Evolutionary conservation across 2,329 filamentous ascomycete species (phyloP).

Genomic region (Nemania serpens): DNA sequence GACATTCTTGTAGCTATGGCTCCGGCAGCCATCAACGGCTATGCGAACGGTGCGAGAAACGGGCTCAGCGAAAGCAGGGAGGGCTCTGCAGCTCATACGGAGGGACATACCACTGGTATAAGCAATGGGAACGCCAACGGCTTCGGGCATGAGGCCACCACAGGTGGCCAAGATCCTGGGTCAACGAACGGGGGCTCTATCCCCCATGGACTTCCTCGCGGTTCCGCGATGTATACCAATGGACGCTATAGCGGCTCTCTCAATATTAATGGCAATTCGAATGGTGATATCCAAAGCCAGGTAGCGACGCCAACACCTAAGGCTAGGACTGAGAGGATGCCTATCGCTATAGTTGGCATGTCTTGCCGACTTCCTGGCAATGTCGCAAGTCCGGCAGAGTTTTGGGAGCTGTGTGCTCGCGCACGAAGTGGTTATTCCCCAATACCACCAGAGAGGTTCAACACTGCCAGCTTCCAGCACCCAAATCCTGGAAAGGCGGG

Average conservation of each 20-base stretch:
- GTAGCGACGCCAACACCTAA: constrained; percentile 6
- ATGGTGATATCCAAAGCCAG: constrained; percentile 9
- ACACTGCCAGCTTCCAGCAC: constrained; percentile 43
- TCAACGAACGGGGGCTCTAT: constrained; percentile 20
- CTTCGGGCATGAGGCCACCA: constrained; percentile 19
- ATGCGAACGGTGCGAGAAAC: constrained; percentile 34
- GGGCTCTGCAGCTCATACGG: constrained; percentile 38
- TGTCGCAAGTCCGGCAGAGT: constrained; percentile 43
- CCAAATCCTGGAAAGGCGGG: constrained; percentile 45
- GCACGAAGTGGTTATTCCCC: constrained; percentile 45
- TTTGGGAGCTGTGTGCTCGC: constrained; percentile 46
- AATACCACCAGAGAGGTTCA: constrained; percentile 51
- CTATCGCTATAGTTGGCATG: constrained; percentile 46
- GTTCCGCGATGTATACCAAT: constrained; percentile 23
- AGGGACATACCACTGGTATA: constrained; percentile 36
- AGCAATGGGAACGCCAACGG: constrained; percentile 27
- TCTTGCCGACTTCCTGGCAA: constrained; percentile 45
- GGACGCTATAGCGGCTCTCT: constrained; percentile 28
- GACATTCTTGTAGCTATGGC: constrained; percentile 38
- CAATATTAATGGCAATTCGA: constrained; percentile 26
- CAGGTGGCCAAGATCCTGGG: constrained; percentile 15
- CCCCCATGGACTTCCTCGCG: constrained; percentile 5
- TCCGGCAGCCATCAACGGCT: constrained; percentile 38
- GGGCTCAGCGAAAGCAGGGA: constrained; percentile 25
- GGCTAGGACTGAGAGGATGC: constrained; percentile 28